Evolutionary conservation across 306 rosid genomes (phyloP), one percentile per base, ranked within the genome.

Genomic region (Malus sieversii): DNA sequence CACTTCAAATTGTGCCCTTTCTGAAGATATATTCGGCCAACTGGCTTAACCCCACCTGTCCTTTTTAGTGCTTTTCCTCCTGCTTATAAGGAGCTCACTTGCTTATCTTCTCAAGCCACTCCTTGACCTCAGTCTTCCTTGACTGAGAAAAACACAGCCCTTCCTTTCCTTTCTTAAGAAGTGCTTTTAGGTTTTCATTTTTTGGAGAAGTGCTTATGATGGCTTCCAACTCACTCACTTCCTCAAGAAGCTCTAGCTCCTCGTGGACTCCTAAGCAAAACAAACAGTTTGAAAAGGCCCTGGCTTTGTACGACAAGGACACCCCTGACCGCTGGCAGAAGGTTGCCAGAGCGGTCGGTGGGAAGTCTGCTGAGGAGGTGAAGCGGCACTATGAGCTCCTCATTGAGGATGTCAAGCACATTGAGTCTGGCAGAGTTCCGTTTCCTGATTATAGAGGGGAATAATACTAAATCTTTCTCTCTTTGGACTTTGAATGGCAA

Each of bases 271-370:
- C 74, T 57, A 75, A 85, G 59, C 89, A 92, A 72, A 88, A 92
- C 87, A 90, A 92, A 71, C 79, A 67, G 48, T 92, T 92, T 59
- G 97, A 92, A 68, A 89, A 78, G 48, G 97, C 97, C 2, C 86
- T 90, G 35, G 96, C 97, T 59, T 71, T 78, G 72, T 85, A 84
- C 68, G 91, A 92, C n/a, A 87, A 78, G 81, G 96, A 92, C 38
- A 87, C 90, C 29, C 87, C 92, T 3, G 96, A 92, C 69, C 88
- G 88, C 81, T 92, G 97, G 96, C 96, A 84, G 77, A 90, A 92
- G 80, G 84, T 92, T 25, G 93, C 96, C 29, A 80, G 67, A 77
- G 82, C 78, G 14, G 97, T 90, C n/a, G 87, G 80, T 7, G 86
- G 96, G 63, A 92, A 88, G 74, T 72, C 97, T 5, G 90, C 85